Evolutionary conservation across 768 basidiomycete species (phyloP).

Genomic region (Leccinum obscurum): DNA sequence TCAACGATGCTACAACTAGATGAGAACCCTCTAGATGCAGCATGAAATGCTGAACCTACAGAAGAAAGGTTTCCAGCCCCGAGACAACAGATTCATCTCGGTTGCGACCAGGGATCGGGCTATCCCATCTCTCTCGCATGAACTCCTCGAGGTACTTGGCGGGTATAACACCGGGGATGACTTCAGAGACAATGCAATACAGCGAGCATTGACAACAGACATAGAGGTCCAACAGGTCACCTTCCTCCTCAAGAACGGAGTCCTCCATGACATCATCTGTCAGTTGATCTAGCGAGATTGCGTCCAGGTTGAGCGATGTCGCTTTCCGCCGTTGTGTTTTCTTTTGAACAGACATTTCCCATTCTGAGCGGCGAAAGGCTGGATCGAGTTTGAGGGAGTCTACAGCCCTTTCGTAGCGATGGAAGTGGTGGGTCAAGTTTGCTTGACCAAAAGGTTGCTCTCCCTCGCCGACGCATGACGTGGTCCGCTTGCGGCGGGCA

Average conservation of each 20-base stretch:
- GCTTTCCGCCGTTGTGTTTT: slow-evolving; percentile 59
- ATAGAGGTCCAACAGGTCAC: slow-evolving; percentile 71
- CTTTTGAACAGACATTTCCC: slow-evolving; percentile 51
- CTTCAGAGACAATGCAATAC: slow-evolving; percentile 66
- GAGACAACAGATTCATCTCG: slow-evolving; percentile 54
- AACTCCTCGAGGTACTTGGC: slow-evolving; percentile 62
- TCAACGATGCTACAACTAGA: slow-evolving; percentile 58
- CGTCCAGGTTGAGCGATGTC: slow-evolving; percentile 38
- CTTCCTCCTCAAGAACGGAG: slow-evolving; percentile 37
- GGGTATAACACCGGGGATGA: slow-evolving; percentile 75
- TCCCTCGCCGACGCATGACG: slow-evolving; percentile 53
- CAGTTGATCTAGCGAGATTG: slow-evolving; percentile 21
- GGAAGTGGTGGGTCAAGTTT: slow-evolving; percentile 82
- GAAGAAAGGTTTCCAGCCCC: slow-evolving; percentile 65
- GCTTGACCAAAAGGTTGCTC: slow-evolving; percentile 44
- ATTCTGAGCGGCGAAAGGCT: slow-evolving; percentile 56
- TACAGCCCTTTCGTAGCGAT: slow-evolving; percentile 68
- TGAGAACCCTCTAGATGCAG: slow-evolving; percentile 2
- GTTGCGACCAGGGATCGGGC: slow-evolving; percentile 57
- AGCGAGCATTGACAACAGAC: slow-evolving; percentile 84
- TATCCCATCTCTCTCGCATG: slow-evolving; percentile 55
- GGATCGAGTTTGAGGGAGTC: slow-evolving; percentile 68
- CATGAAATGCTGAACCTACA: slow-evolving; percentile 44
- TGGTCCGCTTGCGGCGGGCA: slow-evolving; percentile 44
- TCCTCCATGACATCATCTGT: slow-evolving; percentile 36